Evolutionary conservation across 106 monocot genomes (phyloP), one percentile per base, ranked within the genome.

Genomic region (Platanthera zijinensis): DNA sequence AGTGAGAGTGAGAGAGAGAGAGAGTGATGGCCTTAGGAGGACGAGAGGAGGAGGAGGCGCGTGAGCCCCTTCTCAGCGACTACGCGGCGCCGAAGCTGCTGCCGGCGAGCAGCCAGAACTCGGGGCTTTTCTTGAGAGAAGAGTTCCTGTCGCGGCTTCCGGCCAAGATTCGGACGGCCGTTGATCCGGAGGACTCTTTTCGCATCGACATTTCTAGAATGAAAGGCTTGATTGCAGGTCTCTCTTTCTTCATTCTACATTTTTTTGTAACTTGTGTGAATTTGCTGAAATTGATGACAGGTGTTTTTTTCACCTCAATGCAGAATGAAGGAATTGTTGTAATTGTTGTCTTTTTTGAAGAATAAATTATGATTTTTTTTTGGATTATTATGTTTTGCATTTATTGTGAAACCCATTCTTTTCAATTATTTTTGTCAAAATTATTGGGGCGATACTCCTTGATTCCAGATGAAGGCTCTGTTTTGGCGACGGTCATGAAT

Each of bases 101-200:
- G 53, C 22, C 72, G 25, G 5, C 61, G 12, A 21, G 45, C 13
- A 12, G n/a, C 19, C 72, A 15, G 25, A 48, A 48, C 17, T 66
- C 66, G 0, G 66, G 10, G 4, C 9, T 9, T 66, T 66, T 32
- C 66, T 57, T 71, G 47, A 71, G 56, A 78, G 66, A 70, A 12
- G 79, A 79, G 19, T 79, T 79, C 22, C 13, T 79, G 17, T 79
- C 79, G 17, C 18, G 79, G 22, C 49, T 73, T 52, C 79, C 72
- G 0, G 72, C 69, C 9, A 79, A 79, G 61, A 30, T 79, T 19
- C 50, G 47, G 61, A 54, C 72, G 6, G 79, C 69, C 52, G 59
- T 79, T 49, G 79, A 79, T 73, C 57, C 79, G n/a, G 79, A 79
- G 70, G 73, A 72, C 79, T 73, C 79, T 28, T 79, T 21, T 73